phyloP scores from a whole-genome alignment of 2,329 filamentous ascomycete species.

The Atkinsonella hypoxylon region DNA sequence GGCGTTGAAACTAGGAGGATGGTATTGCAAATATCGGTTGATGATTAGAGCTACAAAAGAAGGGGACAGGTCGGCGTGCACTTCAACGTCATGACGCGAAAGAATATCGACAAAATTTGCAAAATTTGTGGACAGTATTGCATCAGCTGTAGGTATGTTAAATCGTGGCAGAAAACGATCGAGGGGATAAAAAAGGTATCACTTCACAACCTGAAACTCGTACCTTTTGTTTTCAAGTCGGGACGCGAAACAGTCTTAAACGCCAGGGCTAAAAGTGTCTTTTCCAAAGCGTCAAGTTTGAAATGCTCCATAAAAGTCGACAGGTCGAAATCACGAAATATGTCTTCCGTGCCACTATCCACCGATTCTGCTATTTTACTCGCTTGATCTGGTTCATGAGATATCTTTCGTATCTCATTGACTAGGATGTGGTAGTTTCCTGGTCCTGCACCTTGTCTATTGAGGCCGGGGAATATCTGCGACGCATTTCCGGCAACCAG shows the following conservation, averaged over 20 bases:
- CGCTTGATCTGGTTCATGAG: conserved; percentile 68
- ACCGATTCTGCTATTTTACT: conserved; percentile 88
- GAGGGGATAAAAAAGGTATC: neutral
- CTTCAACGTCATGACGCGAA: conserved; percentile 48
- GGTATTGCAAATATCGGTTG: conserved; percentile 77
- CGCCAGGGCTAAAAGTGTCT: conserved; percentile 76
- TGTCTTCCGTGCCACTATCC: conserved; percentile 79
- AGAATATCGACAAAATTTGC: conserved; percentile 67
- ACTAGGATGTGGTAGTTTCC: conserved; percentile 76
- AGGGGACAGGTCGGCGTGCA: conserved; percentile 54
- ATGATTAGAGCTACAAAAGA: conserved; percentile 68
- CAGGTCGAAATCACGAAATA: conserved; percentile 95
- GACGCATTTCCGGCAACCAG: conserved; percentile 82
- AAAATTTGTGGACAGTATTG: conserved; percentile 75
- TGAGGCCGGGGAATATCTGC: conserved; percentile 76
- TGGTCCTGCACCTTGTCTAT: conserved; percentile 59
- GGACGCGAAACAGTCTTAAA: conserved; percentile 73
- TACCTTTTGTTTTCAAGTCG: conserved; percentile 85
- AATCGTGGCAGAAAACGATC: conserved; percentile 20
- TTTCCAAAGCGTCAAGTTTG: conserved; percentile 77
- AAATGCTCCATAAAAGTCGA: conserved; percentile 93
- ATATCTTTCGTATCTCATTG: conserved; percentile 76
- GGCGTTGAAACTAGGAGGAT: conserved; percentile 75
- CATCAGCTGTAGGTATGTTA: conserved; percentile 51
- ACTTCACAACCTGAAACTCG: conserved; percentile 12